phyloP scores from a whole-genome alignment of 495 filamentous ascomycete species.

The Bathelium albidoporum region DNA sequence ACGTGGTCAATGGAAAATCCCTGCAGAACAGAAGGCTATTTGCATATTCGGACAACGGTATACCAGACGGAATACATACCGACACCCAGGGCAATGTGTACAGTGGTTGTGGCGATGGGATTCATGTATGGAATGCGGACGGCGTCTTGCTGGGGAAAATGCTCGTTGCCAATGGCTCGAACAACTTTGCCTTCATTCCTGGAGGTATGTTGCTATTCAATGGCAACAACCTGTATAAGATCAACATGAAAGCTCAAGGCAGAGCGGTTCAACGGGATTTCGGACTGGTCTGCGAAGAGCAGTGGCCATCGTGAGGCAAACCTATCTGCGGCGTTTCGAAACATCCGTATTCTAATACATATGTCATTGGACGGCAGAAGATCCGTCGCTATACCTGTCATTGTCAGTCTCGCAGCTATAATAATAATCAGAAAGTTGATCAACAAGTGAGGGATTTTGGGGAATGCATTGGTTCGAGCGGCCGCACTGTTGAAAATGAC shows the following conservation, averaged over 20 bases:
- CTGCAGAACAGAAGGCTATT: slow-evolving; percentile 26
- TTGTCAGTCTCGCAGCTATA: background rate
- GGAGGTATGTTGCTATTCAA: slow-evolving; percentile 18
- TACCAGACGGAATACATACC: slow-evolving; percentile 23
- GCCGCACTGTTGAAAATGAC: too few relatives aligned
- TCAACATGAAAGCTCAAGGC: slow-evolving; percentile 21
- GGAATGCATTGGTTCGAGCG: too few relatives aligned
- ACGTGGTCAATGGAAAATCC: slow-evolving; percentile 20
- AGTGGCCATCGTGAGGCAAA: background rate
- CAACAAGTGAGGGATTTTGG: too few relatives aligned
- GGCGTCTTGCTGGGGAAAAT: slow-evolving; percentile 20
- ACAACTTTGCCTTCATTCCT: slow-evolving; percentile 30
- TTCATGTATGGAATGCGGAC: slow-evolving; percentile 20
- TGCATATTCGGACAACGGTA: slow-evolving; percentile 25
- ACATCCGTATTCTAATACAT: background rate
- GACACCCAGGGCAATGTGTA: slow-evolving; percentile 22
- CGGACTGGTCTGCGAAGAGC: slow-evolving; percentile 13
- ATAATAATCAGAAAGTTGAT: too few relatives aligned
- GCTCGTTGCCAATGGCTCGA: slow-evolving; percentile 18
- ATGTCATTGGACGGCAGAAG: too few relatives aligned
- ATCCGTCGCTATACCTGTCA: background rate
- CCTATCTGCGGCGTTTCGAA: background rate
- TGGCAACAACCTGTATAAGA: slow-evolving; percentile 20
- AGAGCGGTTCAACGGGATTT: slow-evolving; percentile 28
- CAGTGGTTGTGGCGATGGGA: slow-evolving; percentile 14